Percentiles rank a stretch among this genome's conserved stretches.
These are phyloP conservation scores for Brassica carinata DNA, from an alignment of 345 rosid species.

Conservation along the genomic window DNA sequence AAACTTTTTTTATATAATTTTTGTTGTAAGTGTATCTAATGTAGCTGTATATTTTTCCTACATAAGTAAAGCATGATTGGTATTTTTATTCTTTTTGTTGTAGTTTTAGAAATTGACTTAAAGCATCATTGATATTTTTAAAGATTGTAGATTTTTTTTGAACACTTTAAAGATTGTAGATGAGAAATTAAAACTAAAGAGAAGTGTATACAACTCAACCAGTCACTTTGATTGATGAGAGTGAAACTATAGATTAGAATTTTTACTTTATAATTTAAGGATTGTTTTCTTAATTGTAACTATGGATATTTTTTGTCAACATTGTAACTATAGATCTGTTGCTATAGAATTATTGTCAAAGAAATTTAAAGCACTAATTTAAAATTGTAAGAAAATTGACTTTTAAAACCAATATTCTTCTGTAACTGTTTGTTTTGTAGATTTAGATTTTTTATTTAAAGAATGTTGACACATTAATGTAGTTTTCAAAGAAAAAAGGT, in stretches of 20 bases:
- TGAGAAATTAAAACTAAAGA: no score
- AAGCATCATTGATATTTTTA: no score
- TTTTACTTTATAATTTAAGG: not conserved
- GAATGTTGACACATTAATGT: not conserved
- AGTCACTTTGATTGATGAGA: not conserved
- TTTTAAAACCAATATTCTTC: no score
- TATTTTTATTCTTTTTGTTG: no score
- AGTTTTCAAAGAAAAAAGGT: not conserved
- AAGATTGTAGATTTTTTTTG: not conserved
- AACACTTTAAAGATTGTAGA: not conserved
- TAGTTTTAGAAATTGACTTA: no score
- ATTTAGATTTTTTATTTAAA: not conserved
- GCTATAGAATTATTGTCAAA: not conserved
- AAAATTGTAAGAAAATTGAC: not conserved
- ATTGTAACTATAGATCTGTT: not conserved
- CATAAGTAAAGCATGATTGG: no score
- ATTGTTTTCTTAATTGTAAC: not conserved
- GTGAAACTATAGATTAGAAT: not conserved
- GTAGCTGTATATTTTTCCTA: not conserved
- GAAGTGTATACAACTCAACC: not conserved
- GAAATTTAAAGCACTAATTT: not conserved
- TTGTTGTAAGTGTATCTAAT: no score
- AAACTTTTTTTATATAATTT: no score
- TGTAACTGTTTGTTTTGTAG: not conserved
- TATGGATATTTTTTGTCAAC: not conserved